Conservation (phyloP, 257 asterid genomes). For the Jacaranda copaia region DNA sequence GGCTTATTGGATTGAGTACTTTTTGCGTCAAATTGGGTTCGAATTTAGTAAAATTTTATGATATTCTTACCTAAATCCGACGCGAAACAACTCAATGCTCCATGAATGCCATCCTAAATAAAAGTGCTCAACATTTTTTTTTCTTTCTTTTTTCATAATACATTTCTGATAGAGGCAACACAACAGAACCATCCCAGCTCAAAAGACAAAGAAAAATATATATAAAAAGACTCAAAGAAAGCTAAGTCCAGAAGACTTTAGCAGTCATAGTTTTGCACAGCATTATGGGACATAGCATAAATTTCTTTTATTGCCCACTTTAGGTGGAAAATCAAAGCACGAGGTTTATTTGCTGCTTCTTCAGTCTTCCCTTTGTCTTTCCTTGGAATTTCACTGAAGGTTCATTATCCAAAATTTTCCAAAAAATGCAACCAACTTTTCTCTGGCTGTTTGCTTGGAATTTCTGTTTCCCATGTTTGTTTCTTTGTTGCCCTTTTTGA, state of each 20-base stretch:
- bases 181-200: not conserved
- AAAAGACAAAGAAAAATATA: not conserved
- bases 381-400: constrained; percentile 44
- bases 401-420: constrained; percentile 33
- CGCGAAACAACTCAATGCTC: no score
- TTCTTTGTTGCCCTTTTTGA: constrained; percentile 28
- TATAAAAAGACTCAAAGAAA: not conserved
- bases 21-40: no score
- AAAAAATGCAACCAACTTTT: not conserved
- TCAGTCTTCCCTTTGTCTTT: constrained; percentile 16
- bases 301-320: not conserved
- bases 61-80: no score
- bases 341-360: constrained; percentile 23
- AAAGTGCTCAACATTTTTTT: no score
- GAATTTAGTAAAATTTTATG: no score
- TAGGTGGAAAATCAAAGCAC: not conserved
- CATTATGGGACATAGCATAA: not conserved
- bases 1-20: no score
- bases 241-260: not conserved
- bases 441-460: constrained; percentile 29
- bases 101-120: no score
- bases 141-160: no score
- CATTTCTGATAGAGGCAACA: no score
- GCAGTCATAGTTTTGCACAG: not conserved
- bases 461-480: constrained; percentile 13